A percentile compares a stretch with the other conserved stretches of the same genome.
Evolutionary conservation across 805 yeast genomes (phyloP).

Genomic region (Teunomyces gatunensis): DNA sequence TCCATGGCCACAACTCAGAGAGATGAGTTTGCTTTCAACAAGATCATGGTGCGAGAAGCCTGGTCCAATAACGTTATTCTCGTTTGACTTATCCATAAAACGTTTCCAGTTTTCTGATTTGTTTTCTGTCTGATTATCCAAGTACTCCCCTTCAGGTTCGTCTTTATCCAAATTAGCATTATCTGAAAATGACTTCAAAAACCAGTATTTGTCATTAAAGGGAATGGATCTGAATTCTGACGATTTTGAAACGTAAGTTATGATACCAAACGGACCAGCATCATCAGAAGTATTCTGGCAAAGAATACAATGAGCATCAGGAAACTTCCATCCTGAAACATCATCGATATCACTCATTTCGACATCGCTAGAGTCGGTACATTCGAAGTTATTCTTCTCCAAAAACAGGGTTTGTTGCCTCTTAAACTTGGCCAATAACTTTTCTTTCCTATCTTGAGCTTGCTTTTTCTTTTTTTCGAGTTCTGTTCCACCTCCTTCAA

Average conservation of each 20-base stretch:
- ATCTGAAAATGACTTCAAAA: slow-evolving; percentile 59
- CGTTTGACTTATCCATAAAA: slow-evolving; percentile 36
- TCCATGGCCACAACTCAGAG: slow-evolving; percentile 89
- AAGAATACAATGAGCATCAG: slow-evolving; percentile 72
- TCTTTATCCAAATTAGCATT: slow-evolving; percentile 37
- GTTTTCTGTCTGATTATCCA: slow-evolving; percentile 9
- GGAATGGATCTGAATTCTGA: slow-evolving; percentile 66
- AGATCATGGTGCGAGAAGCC: slow-evolving; percentile 53
- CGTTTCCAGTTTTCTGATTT: slow-evolving; percentile 33
- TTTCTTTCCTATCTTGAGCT: slow-evolving; percentile 69
- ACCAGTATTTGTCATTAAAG: slow-evolving; percentile 61
- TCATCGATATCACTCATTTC: slow-evolving; percentile 40
- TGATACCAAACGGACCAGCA: slow-evolving; percentile 72
- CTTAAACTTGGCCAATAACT: slow-evolving; percentile 73
- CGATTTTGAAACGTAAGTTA: slow-evolving; percentile 57
- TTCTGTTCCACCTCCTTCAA: slow-evolving; percentile 29
- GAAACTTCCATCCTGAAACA: slow-evolving; percentile 56
- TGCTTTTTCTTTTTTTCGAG: slow-evolving; percentile 59
- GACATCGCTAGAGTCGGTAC: slow-evolving; percentile 34
- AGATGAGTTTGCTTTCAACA: slow-evolving; percentile 45
- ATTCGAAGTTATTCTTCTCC: slow-evolving; percentile 42
- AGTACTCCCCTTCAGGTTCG: slow-evolving; percentile 16
- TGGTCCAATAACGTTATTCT: slow-evolving; percentile 58
- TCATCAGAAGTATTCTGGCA: slow-evolving; percentile 74
- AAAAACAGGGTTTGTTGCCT: slow-evolving; percentile 77